phyloP scores from a whole-genome alignment of 2,329 filamentous ascomycete species.

The Emergomyces orientalis region DNA sequence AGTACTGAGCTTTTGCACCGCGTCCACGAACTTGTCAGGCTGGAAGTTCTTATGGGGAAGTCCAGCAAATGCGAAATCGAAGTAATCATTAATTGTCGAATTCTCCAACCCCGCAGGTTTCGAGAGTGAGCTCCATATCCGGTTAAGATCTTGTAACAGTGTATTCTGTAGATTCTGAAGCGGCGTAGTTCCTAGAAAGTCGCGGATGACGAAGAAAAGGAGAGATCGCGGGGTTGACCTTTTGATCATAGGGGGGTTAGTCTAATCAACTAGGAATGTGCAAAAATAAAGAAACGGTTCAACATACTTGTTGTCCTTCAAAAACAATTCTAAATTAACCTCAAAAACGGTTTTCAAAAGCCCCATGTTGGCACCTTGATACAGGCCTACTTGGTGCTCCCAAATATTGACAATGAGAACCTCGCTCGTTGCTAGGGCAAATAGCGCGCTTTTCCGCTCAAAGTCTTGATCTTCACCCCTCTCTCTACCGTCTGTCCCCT shows the following conservation, averaged over 20 bases:
- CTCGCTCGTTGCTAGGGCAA: conserved; percentile 93
- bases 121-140: conserved; percentile 86
- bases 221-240: conserved; percentile 82
- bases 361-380: conserved; percentile 98
- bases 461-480: conserved; percentile 98
- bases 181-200: conserved; percentile 87
- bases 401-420: conserved; percentile 98
- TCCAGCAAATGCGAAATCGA: conserved; percentile 94
- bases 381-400: conserved; percentile 97
- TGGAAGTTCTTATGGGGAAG: conserved; percentile 95
- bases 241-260: conserved; percentile 8
- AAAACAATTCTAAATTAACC: conserved; percentile 92
- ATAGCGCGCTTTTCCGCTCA: conserved; percentile 94
- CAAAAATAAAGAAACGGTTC: background rate
- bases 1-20: conserved; percentile 68
- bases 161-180: conserved; percentile 84
- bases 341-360: conserved; percentile 97
- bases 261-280: background rate
- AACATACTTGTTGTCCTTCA: conserved; percentile 83
- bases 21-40: conserved; percentile 76
- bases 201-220: conserved; percentile 96
- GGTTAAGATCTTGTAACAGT: conserved; percentile 76
- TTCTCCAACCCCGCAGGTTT: conserved; percentile 84
- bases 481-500: conserved; percentile 93
- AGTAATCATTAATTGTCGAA: conserved; percentile 90